Base-by-base conservation (phyloP, 2,329 filamentous ascomycete genomes). In the Ceratocystis albifundus region DNA sequence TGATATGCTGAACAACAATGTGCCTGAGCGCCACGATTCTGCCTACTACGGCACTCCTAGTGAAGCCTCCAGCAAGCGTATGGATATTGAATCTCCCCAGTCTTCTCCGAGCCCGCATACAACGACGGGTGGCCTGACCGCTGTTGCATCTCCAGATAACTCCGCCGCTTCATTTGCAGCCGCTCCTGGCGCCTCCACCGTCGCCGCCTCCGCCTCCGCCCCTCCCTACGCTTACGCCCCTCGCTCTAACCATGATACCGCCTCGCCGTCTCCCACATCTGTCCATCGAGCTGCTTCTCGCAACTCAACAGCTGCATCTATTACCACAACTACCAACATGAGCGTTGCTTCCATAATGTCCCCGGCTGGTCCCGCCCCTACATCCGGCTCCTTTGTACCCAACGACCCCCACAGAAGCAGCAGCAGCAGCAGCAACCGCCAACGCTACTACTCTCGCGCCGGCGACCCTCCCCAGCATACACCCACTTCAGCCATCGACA, bases 351-450 rank as follows among this genome's bases (percentile, higher is more conserved):
- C 61, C 12, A 59, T 59, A 6, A 30, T 59, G 82, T 82, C 57
- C 74, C 82, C 8, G 73, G 85, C 20, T 75, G 82, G 45, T 86
- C 84, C 6, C 82, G 84, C 4, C 74, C 80, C 70, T 81, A 82
- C 72, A 80, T 80, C 70, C 81, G 82, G 71, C 87, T 87, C 84
- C 82, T 87, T 41, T 10, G 86, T 84, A 20, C 84, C 84, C 4
- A 82, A 82, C 0, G 77, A 80, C 32, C 36, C 36, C 8, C 36
- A 41, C 15, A 41, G 36, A 41, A 41, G 36, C 0, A 41, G 2
- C 12, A 41, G 36, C 36, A 41, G 10, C 36, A 15, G 12, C 36
- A 73, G 75, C 36, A 73, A 75, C 17, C 75, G 77, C 28, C 79
- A 80, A 62, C 78, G 78, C 69, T 77, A 78, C 66, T 73, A 76